Base-by-base conservation (phyloP, 306 rosid genomes). In the Malus orientalis region DNA sequence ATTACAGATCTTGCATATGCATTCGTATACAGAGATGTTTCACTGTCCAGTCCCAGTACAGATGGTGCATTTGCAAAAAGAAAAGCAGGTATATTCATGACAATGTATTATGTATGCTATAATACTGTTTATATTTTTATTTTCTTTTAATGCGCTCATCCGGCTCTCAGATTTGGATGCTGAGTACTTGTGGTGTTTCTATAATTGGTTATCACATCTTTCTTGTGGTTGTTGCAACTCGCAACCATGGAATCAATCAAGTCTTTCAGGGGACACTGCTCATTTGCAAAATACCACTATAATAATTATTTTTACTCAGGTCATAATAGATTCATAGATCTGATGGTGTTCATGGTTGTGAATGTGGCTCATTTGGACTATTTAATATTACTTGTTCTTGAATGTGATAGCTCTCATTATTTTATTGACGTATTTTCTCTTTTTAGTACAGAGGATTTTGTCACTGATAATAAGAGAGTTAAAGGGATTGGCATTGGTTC, bases 401-500 rank as follows among this genome's bases (percentile, higher is more conserved):
- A 29, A 5, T 60, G 22, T 60, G 12, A 60, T 61, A 38, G 19
- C 16, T 44, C 25, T 44, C 58, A 57, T 72, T 54, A 67, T 1
- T 25, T 69, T 30, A 65, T 44, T 69, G 29, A 38, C 47, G 64
- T 60, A 18, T 47, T 75, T 62, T 63, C 63, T 19, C 67, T 12
- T 69, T 82, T 64, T 74, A 74, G 10, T 76, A 45, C 83, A 95
- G 99, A 86, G 84, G 96, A 84, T 58, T 70, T 80, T 69, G 84
- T 81, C 60, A 65, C 90, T 67, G 97, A 88, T 57, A 95, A 74
- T 84, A 95, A 95, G 93, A 90, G 97, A 84, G 78, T 85, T 71
- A 95, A 88, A 86, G 99, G 99, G 42, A 85, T 95, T 81, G 99
- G 99, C 76, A 89, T 95, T 75, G 99, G 99, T 55, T 97, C 92